Evolutionary conservation across 2,329 filamentous ascomycete species (phyloP).

Genomic region (Microdochium paspali): DNA sequence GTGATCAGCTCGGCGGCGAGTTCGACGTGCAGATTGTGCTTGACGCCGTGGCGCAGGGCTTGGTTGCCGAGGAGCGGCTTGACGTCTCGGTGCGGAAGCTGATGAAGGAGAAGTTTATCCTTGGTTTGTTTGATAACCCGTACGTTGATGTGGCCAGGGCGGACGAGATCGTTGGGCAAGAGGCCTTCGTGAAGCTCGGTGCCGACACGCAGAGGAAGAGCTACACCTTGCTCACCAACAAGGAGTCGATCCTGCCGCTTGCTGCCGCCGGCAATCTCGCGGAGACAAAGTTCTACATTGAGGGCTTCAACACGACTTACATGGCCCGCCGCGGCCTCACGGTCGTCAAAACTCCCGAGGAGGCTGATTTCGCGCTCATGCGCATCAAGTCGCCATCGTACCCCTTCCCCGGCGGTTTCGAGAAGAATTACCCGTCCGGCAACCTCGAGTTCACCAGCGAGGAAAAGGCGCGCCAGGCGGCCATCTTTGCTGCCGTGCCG

Average conservation of each 20-base stretch:
- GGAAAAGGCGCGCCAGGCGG: constrained; percentile 25
- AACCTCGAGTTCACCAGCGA: constrained; percentile 27
- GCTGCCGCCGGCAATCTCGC: constrained; percentile 2
- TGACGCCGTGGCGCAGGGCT: constrained; percentile 29
- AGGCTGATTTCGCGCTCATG: constrained; percentile 30
- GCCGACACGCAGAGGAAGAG: constrained; percentile 21
- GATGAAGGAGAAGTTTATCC: constrained; percentile 37
- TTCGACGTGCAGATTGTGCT: constrained; percentile 35
- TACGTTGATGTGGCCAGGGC: constrained; percentile 36
- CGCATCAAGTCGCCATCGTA: constrained; percentile 28
- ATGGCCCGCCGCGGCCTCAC: constrained; percentile 19
- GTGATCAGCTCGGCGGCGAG: constrained; percentile 44
- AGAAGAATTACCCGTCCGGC: constrained; percentile 26
- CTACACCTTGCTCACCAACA: constrained; percentile 14
- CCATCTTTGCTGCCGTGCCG: constrained; percentile 25
- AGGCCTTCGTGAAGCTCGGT: constrained; percentile 28
- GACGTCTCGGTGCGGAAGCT: constrained; percentile 35
- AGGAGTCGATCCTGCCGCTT: constrained; percentile 8
- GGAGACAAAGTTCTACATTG: constrained; percentile 13
- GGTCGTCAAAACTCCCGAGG: constrained; percentile 21
- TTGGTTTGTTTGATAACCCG: constrained; percentile 41
- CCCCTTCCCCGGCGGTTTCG: constrained; percentile 29
- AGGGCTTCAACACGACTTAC: constrained; percentile 15
- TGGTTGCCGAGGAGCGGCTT: constrained; percentile 31
- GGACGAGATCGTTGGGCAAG: constrained; percentile 29